Conservation (phyloP, 1,284 basidiomycete genomes). For the Marasmius oreades region DNA sequence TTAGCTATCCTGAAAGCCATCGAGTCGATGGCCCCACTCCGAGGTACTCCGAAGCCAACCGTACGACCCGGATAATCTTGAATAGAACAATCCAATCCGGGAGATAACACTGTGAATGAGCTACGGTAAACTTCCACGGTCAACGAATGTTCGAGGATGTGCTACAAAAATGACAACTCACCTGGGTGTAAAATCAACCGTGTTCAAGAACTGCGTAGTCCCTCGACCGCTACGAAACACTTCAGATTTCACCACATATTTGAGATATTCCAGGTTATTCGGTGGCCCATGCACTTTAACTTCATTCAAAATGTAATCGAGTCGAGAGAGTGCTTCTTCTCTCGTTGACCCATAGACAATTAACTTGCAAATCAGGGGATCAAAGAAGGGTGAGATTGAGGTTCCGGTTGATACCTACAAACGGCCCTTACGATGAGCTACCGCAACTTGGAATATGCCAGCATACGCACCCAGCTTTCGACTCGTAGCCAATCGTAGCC, state of each 20-base stretch:
- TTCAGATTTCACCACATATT: slow-evolving; percentile 37
- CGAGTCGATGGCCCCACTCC: slow-evolving; percentile 66
- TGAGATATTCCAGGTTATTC: slow-evolving; percentile 55
- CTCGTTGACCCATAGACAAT: slow-evolving; percentile 42
- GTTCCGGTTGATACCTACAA: slow-evolving; percentile 49
- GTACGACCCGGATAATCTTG: slow-evolving; percentile 64
- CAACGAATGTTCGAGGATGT: too few species aligned
- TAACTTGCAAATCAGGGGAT: slow-evolving; percentile 56
- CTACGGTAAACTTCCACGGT: slow-evolving; percentile 22
- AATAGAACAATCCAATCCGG: slow-evolving; percentile 58
- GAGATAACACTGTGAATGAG: slow-evolving; percentile 52
- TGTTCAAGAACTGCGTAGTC: slow-evolving; percentile 56
- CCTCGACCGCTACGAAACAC: slow-evolving; percentile 45
- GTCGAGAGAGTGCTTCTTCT: slow-evolving; percentile 36
- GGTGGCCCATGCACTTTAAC: slow-evolving; percentile 46
- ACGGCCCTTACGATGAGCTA: not conserved
- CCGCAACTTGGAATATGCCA: not conserved
- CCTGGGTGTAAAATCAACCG: slow-evolving; percentile 41
- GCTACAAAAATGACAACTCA: slow-evolving; percentile 19
- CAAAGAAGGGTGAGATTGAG: slow-evolving; percentile 51
- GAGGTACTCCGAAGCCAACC: slow-evolving; percentile 60
- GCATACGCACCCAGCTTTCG: slow-evolving; percentile 48
- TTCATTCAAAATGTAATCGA: slow-evolving; percentile 32
- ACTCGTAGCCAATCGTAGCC: slow-evolving; percentile 45
- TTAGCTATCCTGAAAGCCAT: slow-evolving; percentile 60